A percentile compares a stretch with the other conserved stretches of the same genome.
Conservation (phyloP, 345 rosid genomes). For the Arabidopsis arenosa region DNA sequence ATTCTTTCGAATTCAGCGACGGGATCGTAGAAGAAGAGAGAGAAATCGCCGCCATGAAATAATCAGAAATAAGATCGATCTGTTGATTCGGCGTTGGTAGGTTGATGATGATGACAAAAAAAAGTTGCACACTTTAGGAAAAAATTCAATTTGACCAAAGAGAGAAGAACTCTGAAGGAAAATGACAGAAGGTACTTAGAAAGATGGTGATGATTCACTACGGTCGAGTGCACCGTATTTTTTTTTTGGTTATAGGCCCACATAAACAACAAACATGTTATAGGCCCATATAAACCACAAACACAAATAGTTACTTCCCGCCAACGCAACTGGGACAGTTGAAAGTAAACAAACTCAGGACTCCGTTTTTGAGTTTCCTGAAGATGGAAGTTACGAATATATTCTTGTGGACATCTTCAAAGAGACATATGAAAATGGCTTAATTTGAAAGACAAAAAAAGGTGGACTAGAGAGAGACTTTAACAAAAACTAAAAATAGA, state of each 20-base stretch:
- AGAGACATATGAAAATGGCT: constrained; percentile 18
- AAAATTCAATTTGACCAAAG: constrained; percentile 26
- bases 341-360: neutral
- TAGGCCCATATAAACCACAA: neutral
- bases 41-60: constrained; percentile 35
- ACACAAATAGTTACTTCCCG: constrained; percentile 16
- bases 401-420: constrained; percentile 19
- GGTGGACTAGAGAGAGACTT: constrained; percentile 6
- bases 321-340: constrained; percentile 23
- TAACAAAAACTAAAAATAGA: constrained; percentile 27
- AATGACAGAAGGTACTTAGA: constrained; percentile 28
- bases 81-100: constrained; percentile 8
- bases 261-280: neutral
- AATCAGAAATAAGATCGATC: neutral
- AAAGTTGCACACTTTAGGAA: neutral
- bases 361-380: constrained; percentile 6
- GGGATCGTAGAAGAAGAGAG: constrained; percentile 15
- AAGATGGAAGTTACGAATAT: constrained; percentile 40
- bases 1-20: constrained; percentile 16
- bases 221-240: constrained; percentile 18
- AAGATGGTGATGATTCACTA: neutral
- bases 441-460: neutral
- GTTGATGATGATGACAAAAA: constrained; percentile 17
- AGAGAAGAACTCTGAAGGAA: neutral
- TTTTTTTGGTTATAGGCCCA: neutral